A percentile compares a stretch with the other conserved stretches of the same genome.
These are phyloP conservation scores for Coleophoma crateriformis DNA, from an alignment of 2,329 filamentous ascomycete genomes.

Conservation along the genomic window DNA sequence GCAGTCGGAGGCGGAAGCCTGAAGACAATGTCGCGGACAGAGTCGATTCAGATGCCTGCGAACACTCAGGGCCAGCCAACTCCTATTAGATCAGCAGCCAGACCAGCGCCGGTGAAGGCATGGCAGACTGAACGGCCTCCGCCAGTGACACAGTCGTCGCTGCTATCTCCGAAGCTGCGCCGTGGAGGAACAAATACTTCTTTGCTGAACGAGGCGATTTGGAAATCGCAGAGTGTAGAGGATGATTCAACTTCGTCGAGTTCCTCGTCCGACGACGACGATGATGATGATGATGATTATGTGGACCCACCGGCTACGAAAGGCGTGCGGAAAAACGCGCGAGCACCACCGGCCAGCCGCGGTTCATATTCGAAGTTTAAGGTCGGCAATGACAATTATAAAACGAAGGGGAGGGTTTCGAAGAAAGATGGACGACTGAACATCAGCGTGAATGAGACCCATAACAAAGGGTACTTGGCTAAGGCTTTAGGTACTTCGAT, in stretches of 20 bases:
- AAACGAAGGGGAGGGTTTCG: constrained; percentile 57
- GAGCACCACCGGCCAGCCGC: constrained; percentile 2
- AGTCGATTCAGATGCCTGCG: too few species aligned
- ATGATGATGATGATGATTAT: constrained; percentile 3
- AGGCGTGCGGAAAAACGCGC: background rate
- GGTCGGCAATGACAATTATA: constrained; percentile 59
- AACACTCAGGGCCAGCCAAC: too few species aligned
- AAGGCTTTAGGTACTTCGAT: constrained; percentile 65
- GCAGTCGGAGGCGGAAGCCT: too few species aligned
- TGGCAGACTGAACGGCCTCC: constrained; percentile 16
- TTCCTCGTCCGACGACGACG: constrained; percentile 7
- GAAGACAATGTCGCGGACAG: too few species aligned
- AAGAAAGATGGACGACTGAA: constrained; percentile 65
- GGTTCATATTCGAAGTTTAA: constrained; percentile 46
- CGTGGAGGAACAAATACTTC: constrained; percentile 18
- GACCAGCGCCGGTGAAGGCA: background rate
- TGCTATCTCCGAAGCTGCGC: constrained; percentile 7
- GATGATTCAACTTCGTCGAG: background rate
- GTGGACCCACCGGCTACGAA: background rate
- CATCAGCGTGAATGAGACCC: constrained; percentile 67
- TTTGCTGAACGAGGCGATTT: constrained; percentile 18
- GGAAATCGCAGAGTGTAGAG: constrained; percentile 8
- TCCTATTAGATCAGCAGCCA: background rate
- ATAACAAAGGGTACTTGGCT: constrained; percentile 64
- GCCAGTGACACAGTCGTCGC: constrained; percentile 10